Base-by-base conservation (phyloP, 345 rosid genomes). In the Eucalyptus shirleyi region DNA sequence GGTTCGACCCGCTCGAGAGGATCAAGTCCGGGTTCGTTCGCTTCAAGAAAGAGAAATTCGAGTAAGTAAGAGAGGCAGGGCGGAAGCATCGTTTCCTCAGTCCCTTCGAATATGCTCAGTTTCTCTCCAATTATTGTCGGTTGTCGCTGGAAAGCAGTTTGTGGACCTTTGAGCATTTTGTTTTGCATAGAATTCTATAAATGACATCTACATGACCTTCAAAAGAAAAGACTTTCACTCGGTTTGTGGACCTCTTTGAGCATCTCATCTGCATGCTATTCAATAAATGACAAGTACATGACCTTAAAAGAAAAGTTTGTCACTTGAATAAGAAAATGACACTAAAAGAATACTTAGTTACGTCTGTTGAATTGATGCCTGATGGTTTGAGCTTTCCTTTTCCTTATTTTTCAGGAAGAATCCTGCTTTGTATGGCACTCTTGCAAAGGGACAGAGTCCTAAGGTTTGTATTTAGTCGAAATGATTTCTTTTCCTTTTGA, bases 361-460 rank as follows among this genome's bases (percentile, higher is more conserved):
- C 44, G 85, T 77, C 85, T 77, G 30, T 77, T 77, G 47, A 44
- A 77, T 87, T 87, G 50, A 40, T 47, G 40, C 81, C 89, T 0
- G 24, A 40, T 19, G 53, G 56, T 8, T 30, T 26, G 28, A 59
- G 83, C 83, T 9, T 60, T 60, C 12, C 4, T 23, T 47, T 60
- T 44, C 42, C 28, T 77, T 37, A 19, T 88, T 37, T 50, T 92
- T 90, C 98, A 98, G 99, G 92, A 95, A 95, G 91, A 90, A 97
- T 91, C 91, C 94, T 44, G 92, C 88, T 50, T 53, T 97, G 95
- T 98, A 91, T 91, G 94, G 89, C 40, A 89, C 88, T 80, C 99
- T 98, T 49, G 95, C 96, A 26, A 96, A 92, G 91, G 96, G 94
- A 86, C 99, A 98, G 92, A 93, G 94, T 87, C 99, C 99, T 28